Percentiles rank a stretch among this genome's conserved stretches.
Evolutionary conservation across 179 eudicot genomes (phyloP).

Genomic region (Actinidia polygama): DNA sequence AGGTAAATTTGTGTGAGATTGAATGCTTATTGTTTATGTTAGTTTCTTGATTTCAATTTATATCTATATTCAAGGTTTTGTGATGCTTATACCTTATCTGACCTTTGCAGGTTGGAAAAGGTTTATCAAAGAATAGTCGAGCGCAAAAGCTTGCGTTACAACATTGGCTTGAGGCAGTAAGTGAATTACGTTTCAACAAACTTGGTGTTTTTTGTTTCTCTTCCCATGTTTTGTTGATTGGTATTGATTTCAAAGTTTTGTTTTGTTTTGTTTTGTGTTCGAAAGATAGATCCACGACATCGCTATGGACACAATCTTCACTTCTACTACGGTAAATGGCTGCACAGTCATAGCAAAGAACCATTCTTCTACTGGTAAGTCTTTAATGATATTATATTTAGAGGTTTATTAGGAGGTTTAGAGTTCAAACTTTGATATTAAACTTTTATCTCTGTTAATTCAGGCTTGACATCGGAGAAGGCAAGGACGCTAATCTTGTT

Average conservation of each 20-base stretch:
- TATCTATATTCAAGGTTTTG: not conserved
- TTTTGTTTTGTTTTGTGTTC: slow-evolving; percentile 20
- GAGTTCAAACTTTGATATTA: not conserved
- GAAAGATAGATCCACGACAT: slow-evolving; percentile 95
- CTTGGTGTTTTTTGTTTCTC: not conserved
- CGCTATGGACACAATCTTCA: slow-evolving; percentile 96
- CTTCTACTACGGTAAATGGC: slow-evolving; percentile 82
- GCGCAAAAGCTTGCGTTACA: slow-evolving; percentile 95
- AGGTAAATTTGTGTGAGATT: slow-evolving; percentile 41
- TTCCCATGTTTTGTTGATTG: not conserved
- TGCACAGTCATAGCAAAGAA: slow-evolving; percentile 79
- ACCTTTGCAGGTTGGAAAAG: slow-evolving; percentile 80
- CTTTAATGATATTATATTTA: not conserved
- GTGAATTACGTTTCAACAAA: slow-evolving; percentile 25
- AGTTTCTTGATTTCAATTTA: not conserved
- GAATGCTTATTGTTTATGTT: not conserved
- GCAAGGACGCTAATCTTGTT: slow-evolving; percentile 70
- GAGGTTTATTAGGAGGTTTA: not conserved
- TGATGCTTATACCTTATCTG: slow-evolving; percentile 11
- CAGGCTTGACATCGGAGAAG: slow-evolving; percentile 98
- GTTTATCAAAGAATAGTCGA: slow-evolving; percentile 75
- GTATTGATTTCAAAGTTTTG: not conserved
- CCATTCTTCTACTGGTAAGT: slow-evolving; percentile 96
- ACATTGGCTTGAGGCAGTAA: slow-evolving; percentile 98
- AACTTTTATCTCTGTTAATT: not conserved